phyloP scores from a whole-genome alignment of 352 stramenopile species.

The Phytophthora pistaciae region DNA sequence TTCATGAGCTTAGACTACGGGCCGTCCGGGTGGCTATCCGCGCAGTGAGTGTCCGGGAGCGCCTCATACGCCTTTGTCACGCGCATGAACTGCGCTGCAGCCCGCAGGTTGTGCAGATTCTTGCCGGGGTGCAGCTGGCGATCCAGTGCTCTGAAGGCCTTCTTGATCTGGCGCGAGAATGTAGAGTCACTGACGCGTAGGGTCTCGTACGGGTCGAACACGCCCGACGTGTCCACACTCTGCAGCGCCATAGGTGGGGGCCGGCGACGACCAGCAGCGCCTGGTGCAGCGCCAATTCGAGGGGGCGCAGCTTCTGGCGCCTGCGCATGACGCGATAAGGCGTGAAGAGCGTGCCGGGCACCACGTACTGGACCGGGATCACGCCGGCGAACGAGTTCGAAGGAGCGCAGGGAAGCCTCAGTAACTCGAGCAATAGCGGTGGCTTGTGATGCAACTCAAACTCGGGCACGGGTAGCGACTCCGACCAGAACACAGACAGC shows the following conservation, averaged over 20 bases:
- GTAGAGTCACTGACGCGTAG: slow-evolving; percentile 69
- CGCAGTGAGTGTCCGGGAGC: slow-evolving; percentile 77
- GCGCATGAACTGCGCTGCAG: slow-evolving; percentile 61
- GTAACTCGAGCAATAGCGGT: too few relatives aligned
- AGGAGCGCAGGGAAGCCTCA: too few relatives aligned
- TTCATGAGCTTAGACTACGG: slow-evolving; percentile 79
- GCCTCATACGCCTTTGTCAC: slow-evolving; percentile 90
- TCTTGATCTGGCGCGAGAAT: slow-evolving; percentile 72
- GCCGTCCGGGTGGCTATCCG: slow-evolving; percentile 86
- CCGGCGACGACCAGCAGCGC: slow-evolving; percentile 59
- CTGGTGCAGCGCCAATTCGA: slow-evolving; percentile 58
- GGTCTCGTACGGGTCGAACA: slow-evolving; percentile 91
- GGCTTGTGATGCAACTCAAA: too few relatives aligned
- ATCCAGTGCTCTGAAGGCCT: slow-evolving; percentile 75
- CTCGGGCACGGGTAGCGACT: too few relatives aligned
- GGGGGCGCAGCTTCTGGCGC: slow-evolving; percentile 59
- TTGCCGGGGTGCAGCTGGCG: slow-evolving; percentile 86
- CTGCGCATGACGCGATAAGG: slow-evolving; percentile 55
- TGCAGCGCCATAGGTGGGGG: slow-evolving; percentile 61
- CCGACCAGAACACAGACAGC: too few relatives aligned
- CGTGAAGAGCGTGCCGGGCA: slow-evolving; percentile 66
- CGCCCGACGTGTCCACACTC: slow-evolving; percentile 75
- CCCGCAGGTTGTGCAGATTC: slow-evolving; percentile 63
- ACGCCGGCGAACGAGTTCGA: slow-evolving; percentile 65
- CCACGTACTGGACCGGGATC: slow-evolving; percentile 84